Evolutionary conservation across 495 filamentous ascomycete species (phyloP).

Genomic region (Penicillium desertorum): DNA sequence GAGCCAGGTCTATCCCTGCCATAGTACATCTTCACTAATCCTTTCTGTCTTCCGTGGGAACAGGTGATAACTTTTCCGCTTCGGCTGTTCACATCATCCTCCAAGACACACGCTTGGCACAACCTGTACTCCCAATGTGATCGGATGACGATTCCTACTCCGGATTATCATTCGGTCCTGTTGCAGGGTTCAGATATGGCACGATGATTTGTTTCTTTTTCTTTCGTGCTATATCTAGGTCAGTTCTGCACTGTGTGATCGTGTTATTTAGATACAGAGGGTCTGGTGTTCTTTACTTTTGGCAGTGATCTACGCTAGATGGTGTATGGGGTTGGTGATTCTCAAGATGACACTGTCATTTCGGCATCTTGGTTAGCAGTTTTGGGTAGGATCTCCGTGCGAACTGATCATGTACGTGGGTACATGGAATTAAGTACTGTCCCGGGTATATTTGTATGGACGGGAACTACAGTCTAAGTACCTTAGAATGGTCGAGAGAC

Average conservation of each 20-base stretch:
- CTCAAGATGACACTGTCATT: neutral
- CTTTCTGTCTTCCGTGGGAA: neutral
- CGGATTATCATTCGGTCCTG: neutral
- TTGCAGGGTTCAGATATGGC: neutral
- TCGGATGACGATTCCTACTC: neutral
- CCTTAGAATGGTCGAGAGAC: neutral
- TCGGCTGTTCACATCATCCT: neutral
- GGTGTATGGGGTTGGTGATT: neutral
- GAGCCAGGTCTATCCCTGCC: neutral
- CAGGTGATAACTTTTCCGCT: neutral
- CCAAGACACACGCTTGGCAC: neutral
- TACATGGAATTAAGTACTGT: neutral
- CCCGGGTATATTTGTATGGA: neutral
- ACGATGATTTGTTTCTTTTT: neutral
- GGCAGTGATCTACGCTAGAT: neutral
- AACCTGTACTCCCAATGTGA: neutral
- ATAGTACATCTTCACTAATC: neutral
- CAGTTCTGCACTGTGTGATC: neutral
- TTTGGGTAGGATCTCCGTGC: neutral
- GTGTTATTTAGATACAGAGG: neutral
- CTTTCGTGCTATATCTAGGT: neutral
- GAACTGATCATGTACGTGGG: neutral
- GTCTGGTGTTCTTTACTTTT: neutral
- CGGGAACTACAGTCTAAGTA: neutral
- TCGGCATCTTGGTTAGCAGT: too few species aligned